Conservation (phyloP, 2,329 filamentous ascomycete species). For the Pseudofabraea citricarpa region DNA sequence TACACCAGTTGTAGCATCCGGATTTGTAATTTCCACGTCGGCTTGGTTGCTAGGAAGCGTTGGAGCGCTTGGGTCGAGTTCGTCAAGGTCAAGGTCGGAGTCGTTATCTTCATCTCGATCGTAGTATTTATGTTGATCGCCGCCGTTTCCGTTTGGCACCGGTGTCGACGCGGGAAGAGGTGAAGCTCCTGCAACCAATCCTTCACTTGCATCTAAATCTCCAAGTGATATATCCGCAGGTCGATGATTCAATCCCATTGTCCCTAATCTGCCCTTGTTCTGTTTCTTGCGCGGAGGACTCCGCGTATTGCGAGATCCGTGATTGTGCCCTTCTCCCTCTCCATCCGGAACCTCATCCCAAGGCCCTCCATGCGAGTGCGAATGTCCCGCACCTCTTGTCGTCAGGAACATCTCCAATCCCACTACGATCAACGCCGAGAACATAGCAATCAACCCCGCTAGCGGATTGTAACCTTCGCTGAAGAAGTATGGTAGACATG, state of each 20-base stretch:
- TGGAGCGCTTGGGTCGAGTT: conserved; percentile 42
- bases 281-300: conserved; percentile 16
- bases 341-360: conserved; percentile 22
- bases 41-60: conserved; percentile 5
- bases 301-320: conserved; percentile 13
- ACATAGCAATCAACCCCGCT: conserved; percentile 77
- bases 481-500: conserved; percentile 73
- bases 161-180: conserved; percentile 53
- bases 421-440: conserved; percentile 76
- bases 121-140: conserved; percentile 25
- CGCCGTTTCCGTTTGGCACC: conserved; percentile 8
- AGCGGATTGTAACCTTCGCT: conserved; percentile 74
- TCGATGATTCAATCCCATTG: conserved; percentile 30
- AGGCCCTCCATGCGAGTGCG: conserved; percentile 44
- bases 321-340: conserved; percentile 39
- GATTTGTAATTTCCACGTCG: conserved; percentile 24
- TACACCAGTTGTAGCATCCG: conserved; percentile 27
- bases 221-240: conserved; percentile 46
- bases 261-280: conserved; percentile 23
- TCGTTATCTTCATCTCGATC: conserved; percentile 35
- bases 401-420: conserved; percentile 87
- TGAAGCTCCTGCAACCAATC: conserved; percentile 54
- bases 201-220: conserved; percentile 46
- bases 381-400: conserved; percentile 58
- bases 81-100: conserved; percentile 56